Percentiles rank a stretch among this genome's conserved stretches.
Evolutionary conservation across 805 yeast species (phyloP).

Genomic region (Teunomyces gatunensis): DNA sequence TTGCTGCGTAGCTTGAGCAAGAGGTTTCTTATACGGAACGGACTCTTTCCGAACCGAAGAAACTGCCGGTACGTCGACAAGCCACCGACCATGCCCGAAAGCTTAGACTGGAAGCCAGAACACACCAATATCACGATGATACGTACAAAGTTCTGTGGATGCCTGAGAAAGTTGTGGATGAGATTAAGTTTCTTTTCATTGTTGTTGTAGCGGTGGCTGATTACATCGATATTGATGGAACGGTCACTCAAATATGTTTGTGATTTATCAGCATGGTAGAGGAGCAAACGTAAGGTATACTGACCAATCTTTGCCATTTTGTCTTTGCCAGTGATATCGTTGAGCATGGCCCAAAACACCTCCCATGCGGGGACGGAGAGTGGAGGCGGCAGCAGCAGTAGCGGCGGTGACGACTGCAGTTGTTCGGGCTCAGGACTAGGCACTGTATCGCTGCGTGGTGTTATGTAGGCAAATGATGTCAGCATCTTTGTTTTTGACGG

Average conservation of each 20-base stretch:
- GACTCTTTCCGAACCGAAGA: slow-evolving; percentile 68
- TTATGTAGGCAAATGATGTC: neutral
- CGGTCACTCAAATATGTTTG: slow-evolving; percentile 34
- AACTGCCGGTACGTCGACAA: slow-evolving; percentile 62
- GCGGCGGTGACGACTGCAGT: no score
- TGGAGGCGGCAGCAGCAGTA: neutral
- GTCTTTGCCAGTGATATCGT: slow-evolving; percentile 66
- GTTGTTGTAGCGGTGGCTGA: slow-evolving; percentile 31
- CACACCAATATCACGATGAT: slow-evolving; percentile 35
- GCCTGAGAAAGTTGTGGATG: slow-evolving; percentile 31
- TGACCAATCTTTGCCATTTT: slow-evolving; percentile 64
- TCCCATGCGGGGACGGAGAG: slow-evolving; percentile 27
- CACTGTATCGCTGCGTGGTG: neutral
- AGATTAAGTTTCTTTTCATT: slow-evolving; percentile 31
- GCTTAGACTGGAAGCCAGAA: slow-evolving; percentile 38
- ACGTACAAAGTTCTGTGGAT: slow-evolving; percentile 37
- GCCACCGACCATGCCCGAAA: slow-evolving; percentile 44
- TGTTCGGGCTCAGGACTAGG: neutral
- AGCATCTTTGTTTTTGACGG: neutral
- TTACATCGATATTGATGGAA: slow-evolving; percentile 27
- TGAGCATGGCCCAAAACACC: slow-evolving; percentile 51
- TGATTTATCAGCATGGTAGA: slow-evolving; percentile 44
- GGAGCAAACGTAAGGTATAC: slow-evolving; percentile 53
- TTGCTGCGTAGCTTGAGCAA: slow-evolving; percentile 24
- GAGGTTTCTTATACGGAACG: slow-evolving; percentile 50